Conservation (phyloP, 129 eudicot species). For the Tagetes erecta region DNA sequence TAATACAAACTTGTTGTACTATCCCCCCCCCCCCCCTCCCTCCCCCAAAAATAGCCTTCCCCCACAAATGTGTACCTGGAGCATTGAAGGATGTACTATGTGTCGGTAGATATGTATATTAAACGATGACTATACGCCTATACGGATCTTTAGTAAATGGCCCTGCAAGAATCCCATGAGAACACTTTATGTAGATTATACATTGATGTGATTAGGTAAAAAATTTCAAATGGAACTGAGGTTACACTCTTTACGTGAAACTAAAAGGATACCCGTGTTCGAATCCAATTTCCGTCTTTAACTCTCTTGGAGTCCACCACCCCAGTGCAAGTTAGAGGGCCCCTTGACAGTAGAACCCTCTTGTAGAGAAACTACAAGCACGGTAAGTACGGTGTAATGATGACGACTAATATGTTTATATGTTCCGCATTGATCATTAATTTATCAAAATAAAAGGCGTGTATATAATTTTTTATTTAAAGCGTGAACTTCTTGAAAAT, state of each 20-base stretch:
- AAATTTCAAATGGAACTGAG: background rate
- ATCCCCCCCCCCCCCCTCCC: background rate
- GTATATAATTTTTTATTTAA: background rate
- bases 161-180: constrained; percentile 20
- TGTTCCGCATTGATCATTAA: background rate
- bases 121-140: constrained; percentile 9
- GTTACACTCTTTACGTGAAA: constrained; percentile 4
- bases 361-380: too few relatives aligned
- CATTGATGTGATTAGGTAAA: background rate
- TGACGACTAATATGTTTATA: constrained; percentile 3
- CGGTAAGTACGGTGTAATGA: background rate
- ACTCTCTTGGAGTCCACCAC: too few relatives aligned
- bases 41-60: background rate
- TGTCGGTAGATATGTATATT: constrained; percentile 25
- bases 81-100: constrained; percentile 23
- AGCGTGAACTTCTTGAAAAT: background rate
- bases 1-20: constrained; percentile 19
- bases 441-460: background rate
- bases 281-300: too few relatives aligned
- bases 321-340: too few relatives aligned
- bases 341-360: too few relatives aligned
- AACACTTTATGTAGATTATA: background rate
- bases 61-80: constrained; percentile 24
- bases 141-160: background rate
- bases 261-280: background rate